Conservation (phyloP, 1,284 basidiomycete species). For the Cryptococcus sp. region DNA sequence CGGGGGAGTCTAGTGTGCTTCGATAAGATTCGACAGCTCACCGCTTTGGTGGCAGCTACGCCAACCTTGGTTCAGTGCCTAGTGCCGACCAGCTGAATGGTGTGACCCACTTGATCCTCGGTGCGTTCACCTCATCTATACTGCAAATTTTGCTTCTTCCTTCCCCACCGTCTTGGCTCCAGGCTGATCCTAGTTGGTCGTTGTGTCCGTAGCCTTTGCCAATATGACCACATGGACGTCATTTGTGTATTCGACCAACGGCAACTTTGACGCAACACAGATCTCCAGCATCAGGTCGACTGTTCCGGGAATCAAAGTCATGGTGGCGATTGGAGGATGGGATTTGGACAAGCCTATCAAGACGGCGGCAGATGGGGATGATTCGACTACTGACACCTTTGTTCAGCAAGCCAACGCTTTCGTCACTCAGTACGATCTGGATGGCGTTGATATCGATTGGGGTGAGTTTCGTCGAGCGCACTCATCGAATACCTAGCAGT, state of each 20-base stretch:
- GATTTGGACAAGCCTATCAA: conserved; percentile 20
- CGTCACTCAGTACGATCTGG: conserved; percentile 15
- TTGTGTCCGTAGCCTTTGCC: conserved; percentile 17
- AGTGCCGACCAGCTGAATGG: conserved; percentile 20
- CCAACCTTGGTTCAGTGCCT: conserved; percentile 10
- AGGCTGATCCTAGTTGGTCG: not conserved
- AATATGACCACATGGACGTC: conserved; percentile 15
- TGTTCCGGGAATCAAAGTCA: conserved; percentile 21
- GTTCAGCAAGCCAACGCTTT: conserved; percentile 9
- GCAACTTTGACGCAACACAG: conserved; percentile 8
- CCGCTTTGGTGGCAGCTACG: conserved; percentile 7
- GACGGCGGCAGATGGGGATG: conserved; percentile 9
- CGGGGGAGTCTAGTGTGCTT: not conserved
- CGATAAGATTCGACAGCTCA: too few species aligned
- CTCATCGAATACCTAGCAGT: not conserved
- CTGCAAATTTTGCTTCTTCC: not conserved
- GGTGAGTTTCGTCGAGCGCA: conserved; percentile 19
- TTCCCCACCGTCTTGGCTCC: not conserved
- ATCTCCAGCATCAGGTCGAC: conserved; percentile 4
- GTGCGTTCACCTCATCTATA: conserved; percentile 9
- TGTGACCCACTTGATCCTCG: conserved; percentile 32
- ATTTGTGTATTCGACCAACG: conserved; percentile 11
- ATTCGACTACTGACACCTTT: conserved; percentile 12
- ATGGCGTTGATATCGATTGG: conserved; percentile 39
- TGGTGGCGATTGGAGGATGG: conserved; percentile 35